phyloP scores from a whole-genome alignment of 352 stramenopile genomes.

The Thraustotheca clavata region DNA sequence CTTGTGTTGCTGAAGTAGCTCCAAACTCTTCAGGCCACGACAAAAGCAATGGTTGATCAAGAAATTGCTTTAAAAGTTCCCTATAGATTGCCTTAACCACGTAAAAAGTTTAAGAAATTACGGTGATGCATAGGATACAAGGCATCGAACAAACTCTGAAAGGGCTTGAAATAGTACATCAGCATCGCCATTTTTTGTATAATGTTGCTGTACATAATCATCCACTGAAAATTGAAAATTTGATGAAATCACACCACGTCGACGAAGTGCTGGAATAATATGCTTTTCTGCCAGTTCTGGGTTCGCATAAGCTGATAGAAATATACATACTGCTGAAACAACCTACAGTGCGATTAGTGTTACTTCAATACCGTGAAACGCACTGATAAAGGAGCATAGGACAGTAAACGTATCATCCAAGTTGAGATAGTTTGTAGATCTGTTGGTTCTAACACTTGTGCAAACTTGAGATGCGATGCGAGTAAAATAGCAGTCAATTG shows the following conservation, averaged over 20 bases:
- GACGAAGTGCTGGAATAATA: constrained; percentile 6
- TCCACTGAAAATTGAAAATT: background rate
- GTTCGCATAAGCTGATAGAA: background rate
- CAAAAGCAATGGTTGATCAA: background rate
- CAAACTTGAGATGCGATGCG: constrained; percentile 10
- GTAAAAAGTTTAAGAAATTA: background rate
- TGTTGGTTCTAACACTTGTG: background rate
- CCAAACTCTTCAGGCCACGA: background rate
- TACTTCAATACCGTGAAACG: background rate
- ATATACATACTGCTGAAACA: constrained; percentile 7
- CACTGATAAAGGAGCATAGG: constrained; percentile 1
- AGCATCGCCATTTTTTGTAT: background rate
- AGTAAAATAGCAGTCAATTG: constrained; percentile 13
- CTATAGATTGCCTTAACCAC: background rate
- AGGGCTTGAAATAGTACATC: background rate
- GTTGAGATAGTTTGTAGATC: constrained; percentile 2
- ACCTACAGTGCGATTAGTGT: background rate
- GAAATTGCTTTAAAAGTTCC: background rate
- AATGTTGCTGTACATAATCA: background rate
- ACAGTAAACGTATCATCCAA: constrained; percentile 16
- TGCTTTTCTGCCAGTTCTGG: background rate
- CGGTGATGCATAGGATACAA: background rate
- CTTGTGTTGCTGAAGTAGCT: too few species aligned
- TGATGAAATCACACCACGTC: background rate
- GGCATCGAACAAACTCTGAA: background rate